A percentile compares a stretch with the other conserved stretches of the same genome.
These are phyloP conservation scores for Amanita polypyramis DNA, from an alignment of 768 basidiomycete genomes.

Conservation along the genomic window DNA sequence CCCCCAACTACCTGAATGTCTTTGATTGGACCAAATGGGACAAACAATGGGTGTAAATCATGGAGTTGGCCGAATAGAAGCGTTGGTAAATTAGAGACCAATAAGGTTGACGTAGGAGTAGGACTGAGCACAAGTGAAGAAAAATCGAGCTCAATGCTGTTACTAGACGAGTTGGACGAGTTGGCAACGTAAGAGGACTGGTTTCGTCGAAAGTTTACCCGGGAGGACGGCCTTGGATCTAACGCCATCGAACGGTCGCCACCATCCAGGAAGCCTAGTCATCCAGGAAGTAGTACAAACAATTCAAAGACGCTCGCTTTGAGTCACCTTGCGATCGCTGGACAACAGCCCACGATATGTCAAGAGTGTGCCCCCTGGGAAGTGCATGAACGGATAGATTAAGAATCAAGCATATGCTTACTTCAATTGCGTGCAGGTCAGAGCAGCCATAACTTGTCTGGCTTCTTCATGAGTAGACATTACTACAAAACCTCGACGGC, in stretches of 20 bases:
- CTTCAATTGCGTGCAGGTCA: conserved; percentile 67
- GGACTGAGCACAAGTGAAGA: conserved; percentile 22
- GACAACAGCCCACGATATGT: conserved; percentile 83
- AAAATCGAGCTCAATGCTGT: conserved; percentile 20
- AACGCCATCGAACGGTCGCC: conserved; percentile 65
- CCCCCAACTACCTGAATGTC: conserved; percentile 43
- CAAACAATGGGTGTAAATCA: conserved; percentile 65
- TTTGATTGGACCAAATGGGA: conserved; percentile 61
- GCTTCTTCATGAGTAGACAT: conserved; percentile 72
- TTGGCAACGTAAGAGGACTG: conserved; percentile 19
- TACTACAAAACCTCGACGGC: conserved; percentile 75
- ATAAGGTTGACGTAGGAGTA: conserved; percentile 38
- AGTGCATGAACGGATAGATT: not conserved
- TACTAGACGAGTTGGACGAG: conserved; percentile 24
- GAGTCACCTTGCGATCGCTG: conserved; percentile 68
- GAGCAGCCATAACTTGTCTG: conserved; percentile 48
- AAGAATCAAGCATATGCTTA: conserved; percentile 17
- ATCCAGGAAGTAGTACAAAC: not conserved
- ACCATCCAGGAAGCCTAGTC: conserved; percentile 66
- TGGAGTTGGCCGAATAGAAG: conserved; percentile 55
- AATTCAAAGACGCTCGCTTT: not conserved
- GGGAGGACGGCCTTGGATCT: conserved; percentile 27
- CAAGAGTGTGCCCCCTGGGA: conserved; percentile 59
- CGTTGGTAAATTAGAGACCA: conserved; percentile 57
- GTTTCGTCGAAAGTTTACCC: conserved; percentile 6